Conservation (phyloP, 148 eudicot species). For the Talinum fruticosum region DNA sequence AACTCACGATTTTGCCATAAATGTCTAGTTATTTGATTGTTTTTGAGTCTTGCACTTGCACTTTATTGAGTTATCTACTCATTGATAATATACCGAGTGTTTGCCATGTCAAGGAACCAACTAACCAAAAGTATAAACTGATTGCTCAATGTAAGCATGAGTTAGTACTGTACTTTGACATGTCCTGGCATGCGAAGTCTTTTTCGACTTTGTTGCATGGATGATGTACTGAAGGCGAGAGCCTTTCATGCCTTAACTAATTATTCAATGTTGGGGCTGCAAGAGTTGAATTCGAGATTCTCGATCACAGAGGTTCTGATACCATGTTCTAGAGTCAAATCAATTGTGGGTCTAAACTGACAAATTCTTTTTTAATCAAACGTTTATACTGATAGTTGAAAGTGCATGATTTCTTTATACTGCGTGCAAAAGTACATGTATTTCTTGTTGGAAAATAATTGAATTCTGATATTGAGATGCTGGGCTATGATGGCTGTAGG, state of each 20-base stretch:
- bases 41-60: conserved; percentile 2
- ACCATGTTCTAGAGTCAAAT: neutral
- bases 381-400: neutral
- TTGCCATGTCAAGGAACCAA: neutral
- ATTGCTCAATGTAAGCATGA: no score
- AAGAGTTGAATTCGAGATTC: neutral
- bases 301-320: neutral
- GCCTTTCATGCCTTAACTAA: no score
- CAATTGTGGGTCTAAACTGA: no score
- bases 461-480: neutral
- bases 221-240: neutral
- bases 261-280: neutral
- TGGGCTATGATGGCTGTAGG: conserved; percentile 28
- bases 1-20: neutral
- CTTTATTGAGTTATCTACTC: neutral
- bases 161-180: no score
- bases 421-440: no score
- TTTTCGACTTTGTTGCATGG: neutral
- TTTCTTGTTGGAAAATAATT: neutral
- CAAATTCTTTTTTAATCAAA: no score
- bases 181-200: neutral
- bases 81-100: neutral
- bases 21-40: neutral
- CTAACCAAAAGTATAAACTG: neutral
- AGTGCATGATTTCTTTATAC: no score